Base-by-base conservation (phyloP, 1,284 basidiomycete genomes). In the Austroboletus rostrupii region DNA sequence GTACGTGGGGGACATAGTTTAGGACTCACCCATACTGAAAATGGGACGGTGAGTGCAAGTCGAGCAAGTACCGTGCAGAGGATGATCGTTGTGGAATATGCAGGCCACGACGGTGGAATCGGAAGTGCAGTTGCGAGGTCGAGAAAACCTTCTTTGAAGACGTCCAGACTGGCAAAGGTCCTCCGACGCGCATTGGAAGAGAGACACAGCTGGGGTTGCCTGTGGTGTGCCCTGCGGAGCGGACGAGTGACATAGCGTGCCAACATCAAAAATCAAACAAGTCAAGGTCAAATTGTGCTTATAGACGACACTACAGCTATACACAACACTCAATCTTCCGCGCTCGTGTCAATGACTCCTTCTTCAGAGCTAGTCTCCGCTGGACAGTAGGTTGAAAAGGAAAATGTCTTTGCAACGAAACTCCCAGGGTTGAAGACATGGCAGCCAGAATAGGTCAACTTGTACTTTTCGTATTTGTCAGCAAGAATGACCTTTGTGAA, bases 371-470 rank as follows among this genome's bases (percentile, higher is more conserved):
- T 87, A 32, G 76, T 64, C 58, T 82, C 81, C 4, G 87, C 79
- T 7, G 92, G 92, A 49, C 86, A 89, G 62, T 93, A 96, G 16
- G 90, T 88, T n/a, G 88, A 90, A 72, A 94, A 95, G 16, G 81
- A 78, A 58, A 90, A 87, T 3, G 85, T 78, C 40, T 80, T 87
- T 9, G 87, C 83, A 16, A 92, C 74, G 62, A 95, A 94, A 47
- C 85, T 84, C 13, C 97, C 96, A 0, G 97, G 97, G 67, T 99
- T 99, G 76, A 99, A 94, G 28, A 99, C 97, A 70, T 98, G 96
- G 64, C 97, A 99, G 7, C 92, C 93, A 56, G 96, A 95, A 65
- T 99, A 99, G 1, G 95, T 99, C 57, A 98, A 77, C 61, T 97
- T 93, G 68, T 92, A 99, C 33, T 90, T 81, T 64, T 98, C 95